Evolutionary conservation across 495 filamentous ascomycete species (phyloP).

Genomic region (Tuber brumale): DNA sequence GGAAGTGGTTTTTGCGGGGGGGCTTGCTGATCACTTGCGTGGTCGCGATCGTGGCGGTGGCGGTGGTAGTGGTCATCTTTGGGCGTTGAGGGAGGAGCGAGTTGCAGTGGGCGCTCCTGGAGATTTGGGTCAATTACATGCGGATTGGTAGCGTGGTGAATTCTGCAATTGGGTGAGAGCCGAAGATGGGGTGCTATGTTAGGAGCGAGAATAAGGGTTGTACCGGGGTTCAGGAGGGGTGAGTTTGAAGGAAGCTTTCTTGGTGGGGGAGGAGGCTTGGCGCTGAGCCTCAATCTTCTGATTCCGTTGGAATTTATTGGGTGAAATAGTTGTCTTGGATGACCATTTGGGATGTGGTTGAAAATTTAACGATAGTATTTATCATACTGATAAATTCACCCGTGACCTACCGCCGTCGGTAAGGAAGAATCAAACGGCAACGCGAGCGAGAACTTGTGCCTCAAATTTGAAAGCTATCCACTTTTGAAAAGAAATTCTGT

Average conservation of each 20-base stretch:
- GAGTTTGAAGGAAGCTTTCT: neutral
- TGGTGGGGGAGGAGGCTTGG: neutral
- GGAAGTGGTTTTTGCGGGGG: constrained; percentile 64
- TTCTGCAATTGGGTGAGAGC: neutral
- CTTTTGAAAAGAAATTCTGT: neutral
- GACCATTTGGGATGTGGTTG: neutral
- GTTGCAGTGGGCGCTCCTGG: neutral
- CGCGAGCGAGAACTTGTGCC: neutral
- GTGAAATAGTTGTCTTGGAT: neutral
- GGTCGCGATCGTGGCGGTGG: neutral
- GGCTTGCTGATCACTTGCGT: neutral
- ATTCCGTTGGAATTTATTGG: neutral
- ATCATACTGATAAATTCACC: too few relatives aligned
- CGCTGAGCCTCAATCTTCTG: neutral
- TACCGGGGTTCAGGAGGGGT: neutral
- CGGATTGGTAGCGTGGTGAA: neutral
- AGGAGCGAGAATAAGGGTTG: neutral
- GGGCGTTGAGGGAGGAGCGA: neutral
- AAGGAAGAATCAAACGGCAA: neutral
- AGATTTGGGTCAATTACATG: neutral
- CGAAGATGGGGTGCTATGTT: neutral
- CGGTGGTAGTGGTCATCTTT: neutral
- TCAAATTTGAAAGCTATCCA: neutral
- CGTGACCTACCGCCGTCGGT: neutral
- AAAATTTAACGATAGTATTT: too few relatives aligned